These are phyloP conservation scores for Adansonia digitata DNA, from an alignment of 345 rosid genomes.

Conservation along the genomic window DNA sequence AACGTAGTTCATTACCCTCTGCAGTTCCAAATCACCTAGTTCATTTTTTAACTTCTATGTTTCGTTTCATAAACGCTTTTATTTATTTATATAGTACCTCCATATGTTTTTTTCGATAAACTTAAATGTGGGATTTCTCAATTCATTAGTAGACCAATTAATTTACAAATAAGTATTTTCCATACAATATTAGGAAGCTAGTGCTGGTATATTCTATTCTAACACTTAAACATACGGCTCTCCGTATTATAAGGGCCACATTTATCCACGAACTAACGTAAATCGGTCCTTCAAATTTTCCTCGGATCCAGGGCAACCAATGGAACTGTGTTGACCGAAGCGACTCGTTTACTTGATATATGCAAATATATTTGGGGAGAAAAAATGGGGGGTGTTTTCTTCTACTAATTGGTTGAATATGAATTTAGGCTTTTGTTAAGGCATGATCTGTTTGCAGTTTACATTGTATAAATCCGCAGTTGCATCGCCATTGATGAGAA, in stretches of 20 bases:
- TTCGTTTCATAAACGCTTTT: too few relatives aligned
- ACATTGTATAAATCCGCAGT: background rate
- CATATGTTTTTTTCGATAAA: too few relatives aligned
- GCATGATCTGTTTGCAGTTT: background rate
- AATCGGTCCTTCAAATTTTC: background rate
- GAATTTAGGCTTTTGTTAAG: background rate
- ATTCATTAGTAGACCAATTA: too few relatives aligned
- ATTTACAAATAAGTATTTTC: too few relatives aligned
- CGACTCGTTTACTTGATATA: background rate
- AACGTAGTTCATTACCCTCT: background rate
- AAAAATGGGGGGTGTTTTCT: background rate
- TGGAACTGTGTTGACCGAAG: background rate
- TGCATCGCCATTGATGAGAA: background rate
- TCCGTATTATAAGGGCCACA: background rate
- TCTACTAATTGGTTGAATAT: background rate
- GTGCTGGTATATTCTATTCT: too few relatives aligned
- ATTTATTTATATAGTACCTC: too few relatives aligned
- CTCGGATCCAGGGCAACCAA: background rate
- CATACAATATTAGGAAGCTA: too few relatives aligned
- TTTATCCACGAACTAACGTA: background rate
- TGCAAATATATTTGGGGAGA: conserved; percentile 1
- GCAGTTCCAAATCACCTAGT: background rate
- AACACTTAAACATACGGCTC: background rate
- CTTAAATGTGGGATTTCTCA: too few relatives aligned
- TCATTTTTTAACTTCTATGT: too few relatives aligned